These are phyloP conservation scores for Diaporthe vexans DNA, from an alignment of 2,329 filamentous ascomycete genomes.

Conservation along the genomic window DNA sequence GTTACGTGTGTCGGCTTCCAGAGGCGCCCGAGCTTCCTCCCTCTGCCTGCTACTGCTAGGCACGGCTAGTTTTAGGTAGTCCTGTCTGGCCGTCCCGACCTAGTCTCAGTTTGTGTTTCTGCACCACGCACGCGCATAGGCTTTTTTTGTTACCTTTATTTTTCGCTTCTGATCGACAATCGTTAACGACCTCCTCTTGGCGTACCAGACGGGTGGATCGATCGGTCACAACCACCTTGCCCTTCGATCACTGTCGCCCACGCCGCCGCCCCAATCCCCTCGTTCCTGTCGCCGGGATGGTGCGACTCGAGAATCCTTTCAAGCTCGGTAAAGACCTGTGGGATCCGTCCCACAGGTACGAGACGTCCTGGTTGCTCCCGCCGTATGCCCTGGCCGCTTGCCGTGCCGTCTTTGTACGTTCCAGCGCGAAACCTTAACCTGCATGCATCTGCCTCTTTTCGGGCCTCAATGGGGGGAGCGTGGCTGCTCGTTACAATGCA, in stretches of 20 bases:
- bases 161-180: constrained; percentile 4
- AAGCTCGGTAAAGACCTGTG: constrained; percentile 59
- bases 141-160: constrained; percentile 2
- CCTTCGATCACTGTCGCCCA: background rate
- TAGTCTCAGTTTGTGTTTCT: constrained; percentile 22
- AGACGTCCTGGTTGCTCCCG: constrained; percentile 85
- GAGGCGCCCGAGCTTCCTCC: constrained; percentile 16
- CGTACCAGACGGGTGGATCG: constrained; percentile 23
- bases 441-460: constrained; percentile 36
- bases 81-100: constrained; percentile 8
- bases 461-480: background rate
- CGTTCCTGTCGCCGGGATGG: constrained; percentile 21
- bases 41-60: background rate
- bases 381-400: constrained; percentile 72
- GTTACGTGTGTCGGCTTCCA: constrained; percentile 7
- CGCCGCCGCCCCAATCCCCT: background rate
- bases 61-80: background rate
- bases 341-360: constrained; percentile 76
- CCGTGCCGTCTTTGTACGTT: constrained; percentile 68
- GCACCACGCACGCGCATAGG: constrained; percentile 22
- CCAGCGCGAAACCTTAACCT: background rate
- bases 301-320: constrained; percentile 45
- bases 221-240: background rate
- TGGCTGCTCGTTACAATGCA: background rate
- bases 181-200: constrained; percentile 14